Evolutionary conservation across 208 protist genomes (phyloP).

Genomic region (Leishmania amazonensis): DNA sequence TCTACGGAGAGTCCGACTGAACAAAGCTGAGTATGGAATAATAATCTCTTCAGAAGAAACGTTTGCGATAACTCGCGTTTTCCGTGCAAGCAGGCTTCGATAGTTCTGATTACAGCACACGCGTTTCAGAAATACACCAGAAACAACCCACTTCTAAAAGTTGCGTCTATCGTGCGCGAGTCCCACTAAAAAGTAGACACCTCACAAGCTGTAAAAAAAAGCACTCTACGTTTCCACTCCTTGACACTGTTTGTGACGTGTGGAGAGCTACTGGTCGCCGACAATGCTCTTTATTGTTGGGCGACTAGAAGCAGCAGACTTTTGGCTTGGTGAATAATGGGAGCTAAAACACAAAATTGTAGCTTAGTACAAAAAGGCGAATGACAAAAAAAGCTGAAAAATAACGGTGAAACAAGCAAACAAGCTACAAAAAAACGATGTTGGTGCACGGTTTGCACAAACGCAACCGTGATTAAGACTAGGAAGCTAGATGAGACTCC

Average conservation of each 20-base stretch:
- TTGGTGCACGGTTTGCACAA: background rate
- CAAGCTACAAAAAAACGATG: background rate
- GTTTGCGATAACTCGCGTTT: background rate
- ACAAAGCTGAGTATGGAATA: background rate
- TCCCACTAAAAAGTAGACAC: background rate
- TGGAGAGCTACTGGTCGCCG: background rate
- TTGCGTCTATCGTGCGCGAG: background rate
- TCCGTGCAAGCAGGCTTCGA: background rate
- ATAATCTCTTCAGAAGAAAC: background rate
- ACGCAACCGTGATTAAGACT: background rate
- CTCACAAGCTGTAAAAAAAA: background rate
- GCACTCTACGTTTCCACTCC: background rate
- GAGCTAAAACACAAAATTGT: background rate
- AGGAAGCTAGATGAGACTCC: background rate
- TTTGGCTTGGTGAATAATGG: background rate
- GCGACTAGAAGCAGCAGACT: background rate
- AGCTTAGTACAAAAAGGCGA: background rate
- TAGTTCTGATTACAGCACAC: background rate
- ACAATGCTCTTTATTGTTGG: background rate
- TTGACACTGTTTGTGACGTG: background rate
- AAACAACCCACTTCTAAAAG: background rate
- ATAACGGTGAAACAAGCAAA: background rate
- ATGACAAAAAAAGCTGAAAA: slow-evolving; percentile 2
- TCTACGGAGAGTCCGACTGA: background rate
- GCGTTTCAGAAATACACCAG: background rate